Evolutionary conservation across 23 red algal genomes (phyloP).

Genomic region (Gracilaria caudata): DNA sequence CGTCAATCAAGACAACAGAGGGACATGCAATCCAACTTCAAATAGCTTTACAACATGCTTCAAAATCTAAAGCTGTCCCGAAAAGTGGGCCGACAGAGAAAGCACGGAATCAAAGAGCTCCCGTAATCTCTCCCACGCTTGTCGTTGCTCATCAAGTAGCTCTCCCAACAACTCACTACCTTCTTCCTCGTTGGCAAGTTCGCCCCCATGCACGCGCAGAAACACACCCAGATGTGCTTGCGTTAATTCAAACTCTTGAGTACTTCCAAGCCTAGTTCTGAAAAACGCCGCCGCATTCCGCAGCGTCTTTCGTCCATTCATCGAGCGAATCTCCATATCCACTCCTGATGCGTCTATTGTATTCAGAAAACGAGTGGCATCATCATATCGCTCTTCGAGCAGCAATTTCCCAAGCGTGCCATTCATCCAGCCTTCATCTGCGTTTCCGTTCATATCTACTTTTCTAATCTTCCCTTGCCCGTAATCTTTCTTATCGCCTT

Average conservation of each 20-base stretch:
- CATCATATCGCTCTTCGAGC: slow-evolving; percentile 16
- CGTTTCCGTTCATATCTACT: background rate
- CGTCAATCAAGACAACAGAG: too few relatives aligned
- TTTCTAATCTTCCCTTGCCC: slow-evolving; percentile 14
- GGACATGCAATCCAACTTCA: too few relatives aligned
- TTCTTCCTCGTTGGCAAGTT: slow-evolving; percentile 44
- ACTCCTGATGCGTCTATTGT: slow-evolving; percentile 46
- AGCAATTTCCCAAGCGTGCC: slow-evolving; percentile 41
- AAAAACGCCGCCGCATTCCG: slow-evolving; percentile 64
- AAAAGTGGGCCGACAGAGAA: slow-evolving; percentile 55
- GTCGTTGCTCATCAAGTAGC: slow-evolving; percentile 35
- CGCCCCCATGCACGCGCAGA: slow-evolving; percentile 59
- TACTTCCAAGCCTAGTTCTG: slow-evolving; percentile 11
- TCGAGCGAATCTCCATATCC: slow-evolving; percentile 70
- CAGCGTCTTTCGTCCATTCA: slow-evolving; percentile 53
- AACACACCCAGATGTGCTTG: slow-evolving; percentile 84
- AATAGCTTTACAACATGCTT: background rate
- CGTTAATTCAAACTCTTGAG: slow-evolving; percentile 68
- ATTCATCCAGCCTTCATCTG: slow-evolving; percentile 39
- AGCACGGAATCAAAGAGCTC: slow-evolving; percentile 55
- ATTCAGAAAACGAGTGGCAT: slow-evolving; percentile 49
- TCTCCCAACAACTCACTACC: slow-evolving; percentile 16
- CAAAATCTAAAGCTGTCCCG: slow-evolving; percentile 40
- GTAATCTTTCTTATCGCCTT: background rate
- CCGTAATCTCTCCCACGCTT: slow-evolving; percentile 65